Base-by-base conservation (phyloP, 2,329 filamentous ascomycete genomes). In the Fusarium globosum region DNA sequence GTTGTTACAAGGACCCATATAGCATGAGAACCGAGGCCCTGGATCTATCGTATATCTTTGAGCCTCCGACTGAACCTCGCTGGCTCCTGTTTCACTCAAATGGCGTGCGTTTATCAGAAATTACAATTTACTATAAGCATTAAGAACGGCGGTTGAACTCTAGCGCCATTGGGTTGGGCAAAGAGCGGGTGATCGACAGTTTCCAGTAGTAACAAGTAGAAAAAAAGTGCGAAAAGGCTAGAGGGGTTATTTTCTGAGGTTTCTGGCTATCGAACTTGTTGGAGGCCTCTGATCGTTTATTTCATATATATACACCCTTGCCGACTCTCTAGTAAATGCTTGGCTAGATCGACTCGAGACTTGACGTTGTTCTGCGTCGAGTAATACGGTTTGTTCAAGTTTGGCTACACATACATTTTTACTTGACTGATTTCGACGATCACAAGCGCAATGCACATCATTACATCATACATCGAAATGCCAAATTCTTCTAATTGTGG, bases 181-280 rank as follows among this genome's bases (percentile, higher is more conserved):
- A 43, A 53, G 67, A 48, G 67, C 45, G 61, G 61, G 61, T 71
- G 57, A 71, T 71, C 68, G 45, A 48, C 61, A 71, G 41, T 53
- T 55, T 70, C 56, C 45, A 70, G 56, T 38, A 46, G n/a, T 20
- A 36, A 52, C 23, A 23, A 35, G 21, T 23, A n/a, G 18, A 38
- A 39, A 9, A 39, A 21, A 52, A 21, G 39, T 26, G 18, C 18
- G 28, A 57, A 33, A 57, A 45, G 53, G 41, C 33, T 20, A 15
- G 4, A 33, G 39, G 9, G 28, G 20, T 18, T 11, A 33, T 33
- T 41, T 41, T 28, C 35, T 11, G 21, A 33, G 18, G 38, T 33
- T 42, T 56, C 21, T 39, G 21, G n/a, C 21, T 20, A 33, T 51
- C n/a, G 30, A 51, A 23, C 30, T 35, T 35, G 12, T 20, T 23